Percentiles rank a stretch among this genome's conserved stretches.
These are phyloP conservation scores for Ustilago curta DNA, from an alignment of 1,284 basidiomycete genomes.

Conservation along the genomic window DNA sequence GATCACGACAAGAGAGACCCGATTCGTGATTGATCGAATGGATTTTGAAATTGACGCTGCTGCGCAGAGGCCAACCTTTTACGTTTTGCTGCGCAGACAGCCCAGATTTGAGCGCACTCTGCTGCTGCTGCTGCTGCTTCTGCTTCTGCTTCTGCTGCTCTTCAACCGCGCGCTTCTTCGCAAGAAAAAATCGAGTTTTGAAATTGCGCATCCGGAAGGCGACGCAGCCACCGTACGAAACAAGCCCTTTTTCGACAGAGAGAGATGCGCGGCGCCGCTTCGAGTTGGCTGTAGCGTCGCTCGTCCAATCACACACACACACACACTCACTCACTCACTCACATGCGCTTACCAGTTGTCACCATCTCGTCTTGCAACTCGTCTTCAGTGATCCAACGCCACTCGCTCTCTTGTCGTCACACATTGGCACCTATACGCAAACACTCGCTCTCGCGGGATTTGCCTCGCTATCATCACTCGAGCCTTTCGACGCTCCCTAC, in stretches of 20 bases:
- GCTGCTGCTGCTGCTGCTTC: too few relatives aligned
- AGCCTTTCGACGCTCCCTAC: background rate
- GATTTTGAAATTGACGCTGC: conserved; percentile 8
- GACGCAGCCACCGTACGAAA: conserved; percentile 32
- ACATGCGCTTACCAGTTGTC: background rate
- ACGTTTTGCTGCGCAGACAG: background rate
- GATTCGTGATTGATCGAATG: conserved; percentile 25
- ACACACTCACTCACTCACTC: conserved; percentile 4
- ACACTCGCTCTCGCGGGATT: background rate
- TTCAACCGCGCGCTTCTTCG: background rate
- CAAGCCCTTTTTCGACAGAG: conserved; percentile 13
- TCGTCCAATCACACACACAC: conserved; percentile 7
- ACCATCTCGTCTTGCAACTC: conserved; percentile 2
- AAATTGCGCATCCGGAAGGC: conserved; percentile 20
- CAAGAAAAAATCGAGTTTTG: background rate
- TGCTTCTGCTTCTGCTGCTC: conserved; percentile 3
- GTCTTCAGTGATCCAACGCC: background rate
- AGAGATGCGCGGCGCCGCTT: background rate
- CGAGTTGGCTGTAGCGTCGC: conserved; percentile 23
- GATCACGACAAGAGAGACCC: conserved; percentile 19
- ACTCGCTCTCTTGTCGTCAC: conserved; percentile 6
- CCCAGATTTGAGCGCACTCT: background rate
- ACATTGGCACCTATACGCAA: background rate
- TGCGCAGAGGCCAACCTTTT: conserved; percentile 12
- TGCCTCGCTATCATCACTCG: background rate